These are phyloP conservation scores for Lipomyces orientalis DNA, from an alignment of 805 yeast genomes.

Conservation along the genomic window DNA sequence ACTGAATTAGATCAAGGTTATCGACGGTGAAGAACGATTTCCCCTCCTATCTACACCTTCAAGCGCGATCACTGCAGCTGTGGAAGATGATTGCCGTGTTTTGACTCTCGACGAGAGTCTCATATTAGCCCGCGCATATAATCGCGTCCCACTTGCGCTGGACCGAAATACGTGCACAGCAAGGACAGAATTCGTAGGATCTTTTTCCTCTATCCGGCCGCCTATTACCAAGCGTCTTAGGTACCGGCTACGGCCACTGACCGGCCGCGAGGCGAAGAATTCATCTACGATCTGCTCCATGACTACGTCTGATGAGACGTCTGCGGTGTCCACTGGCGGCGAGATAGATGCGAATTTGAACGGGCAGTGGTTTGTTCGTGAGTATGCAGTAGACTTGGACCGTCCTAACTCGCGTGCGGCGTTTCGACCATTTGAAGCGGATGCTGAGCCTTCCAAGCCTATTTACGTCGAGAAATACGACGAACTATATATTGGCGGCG, in stretches of 20 bases:
- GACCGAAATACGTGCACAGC: not conserved
- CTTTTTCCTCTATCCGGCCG: conserved; percentile 6
- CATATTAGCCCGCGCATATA: not conserved
- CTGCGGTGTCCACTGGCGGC: not conserved
- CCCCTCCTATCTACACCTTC: conserved; percentile 3
- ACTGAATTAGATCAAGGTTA: not conserved
- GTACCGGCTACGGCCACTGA: not conserved
- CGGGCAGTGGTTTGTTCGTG: not conserved
- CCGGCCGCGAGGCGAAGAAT: not conserved
- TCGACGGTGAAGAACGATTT: conserved; percentile 9
- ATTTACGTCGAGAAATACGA: conserved; percentile 1
- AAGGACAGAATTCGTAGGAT: conserved; percentile 7
- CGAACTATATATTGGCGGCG: not conserved
- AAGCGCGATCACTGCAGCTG: not conserved
- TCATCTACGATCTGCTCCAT: not conserved
- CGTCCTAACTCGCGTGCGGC: not conserved
- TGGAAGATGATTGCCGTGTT: not conserved
- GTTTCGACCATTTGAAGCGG: not conserved
- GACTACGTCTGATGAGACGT: not conserved
- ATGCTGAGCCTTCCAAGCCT: not conserved
- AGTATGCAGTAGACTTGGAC: not conserved
- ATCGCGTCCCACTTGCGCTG: conserved; percentile 1
- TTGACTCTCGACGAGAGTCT: not conserved
- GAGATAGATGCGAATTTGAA: not conserved
- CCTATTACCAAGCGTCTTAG: conserved; percentile 6